These are phyloP conservation scores for Pisolithus orientalis DNA, from an alignment of 768 basidiomycete species.

Conservation along the genomic window DNA sequence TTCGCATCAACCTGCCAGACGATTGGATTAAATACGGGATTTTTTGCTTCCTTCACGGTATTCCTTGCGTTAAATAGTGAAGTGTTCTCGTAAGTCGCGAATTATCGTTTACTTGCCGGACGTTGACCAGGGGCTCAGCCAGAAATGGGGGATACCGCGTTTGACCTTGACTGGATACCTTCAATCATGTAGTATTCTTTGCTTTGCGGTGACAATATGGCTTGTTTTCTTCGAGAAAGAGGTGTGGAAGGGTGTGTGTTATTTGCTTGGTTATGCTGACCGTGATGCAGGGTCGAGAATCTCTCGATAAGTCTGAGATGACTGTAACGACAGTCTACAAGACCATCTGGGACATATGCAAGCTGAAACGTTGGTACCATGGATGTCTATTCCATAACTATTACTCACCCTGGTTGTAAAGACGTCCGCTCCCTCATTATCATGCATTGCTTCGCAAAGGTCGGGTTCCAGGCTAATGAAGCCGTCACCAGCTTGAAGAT, in stretches of 20 bases:
- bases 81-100: constrained; percentile 65
- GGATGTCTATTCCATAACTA: not conserved
- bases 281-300: constrained; percentile 60
- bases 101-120: not conserved
- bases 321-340: constrained; percentile 86
- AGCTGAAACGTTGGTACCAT: constrained; percentile 66
- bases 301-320: constrained; percentile 73
- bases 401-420: constrained; percentile 26
- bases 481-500: constrained; percentile 87
- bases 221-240: constrained; percentile 85
- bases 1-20: constrained; percentile 99
- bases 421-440: constrained; percentile 86
- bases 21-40: constrained; percentile 92
- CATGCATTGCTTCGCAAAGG: constrained; percentile 86
- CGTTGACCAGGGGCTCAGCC: constrained; percentile 31
- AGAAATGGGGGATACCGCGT: constrained; percentile 72
- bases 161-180: constrained; percentile 75
- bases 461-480: constrained; percentile 93
- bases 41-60: constrained; percentile 93
- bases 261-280: not conserved
- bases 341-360: constrained; percentile 92
- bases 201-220: constrained; percentile 84
- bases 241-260: constrained; percentile 36
- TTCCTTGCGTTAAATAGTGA: constrained; percentile 96
- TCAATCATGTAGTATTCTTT: constrained; percentile 78